These are phyloP conservation scores for Heimioporus sp. DNA, from an alignment of 768 basidiomycete species.

Conservation along the genomic window DNA sequence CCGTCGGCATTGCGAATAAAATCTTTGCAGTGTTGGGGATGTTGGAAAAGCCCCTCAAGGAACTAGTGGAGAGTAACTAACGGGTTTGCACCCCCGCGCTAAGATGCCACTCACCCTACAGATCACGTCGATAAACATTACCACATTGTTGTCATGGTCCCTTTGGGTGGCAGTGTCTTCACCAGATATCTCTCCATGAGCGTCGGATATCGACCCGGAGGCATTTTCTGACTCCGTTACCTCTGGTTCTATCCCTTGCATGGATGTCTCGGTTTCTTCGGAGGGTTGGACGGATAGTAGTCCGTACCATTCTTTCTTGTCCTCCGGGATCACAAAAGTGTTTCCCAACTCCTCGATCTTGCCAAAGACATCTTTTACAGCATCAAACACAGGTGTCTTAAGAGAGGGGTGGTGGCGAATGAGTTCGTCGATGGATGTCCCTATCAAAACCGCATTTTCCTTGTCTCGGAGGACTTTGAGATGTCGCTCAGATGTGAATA, in stretches of 20 bases:
- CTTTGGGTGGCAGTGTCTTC: slow-evolving; percentile 41
- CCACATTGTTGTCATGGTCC: slow-evolving; percentile 70
- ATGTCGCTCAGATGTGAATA: slow-evolving; percentile 84
- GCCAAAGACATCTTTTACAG: slow-evolving; percentile 65
- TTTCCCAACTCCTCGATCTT: slow-evolving; percentile 76
- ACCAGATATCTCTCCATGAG: slow-evolving; percentile 11
- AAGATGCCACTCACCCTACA: slow-evolving; percentile 56
- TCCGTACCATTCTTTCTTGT: slow-evolving; percentile 66
- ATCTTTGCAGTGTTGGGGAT: slow-evolving; percentile 84
- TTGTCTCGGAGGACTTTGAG: slow-evolving; percentile 86
- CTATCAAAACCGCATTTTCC: slow-evolving; percentile 87
- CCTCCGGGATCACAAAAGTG: slow-evolving; percentile 51
- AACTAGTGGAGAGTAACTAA: slow-evolving; percentile 49
- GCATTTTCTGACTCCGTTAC: slow-evolving; percentile 18
- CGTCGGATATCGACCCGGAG: slow-evolving; percentile 16
- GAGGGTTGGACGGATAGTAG: slow-evolving; percentile 36
- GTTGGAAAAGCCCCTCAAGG: slow-evolving; percentile 92
- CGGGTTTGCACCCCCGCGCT: neutral
- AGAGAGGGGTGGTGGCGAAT: slow-evolving; percentile 92
- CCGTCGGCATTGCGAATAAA: slow-evolving; percentile 78
- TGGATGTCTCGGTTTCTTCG: slow-evolving; percentile 38
- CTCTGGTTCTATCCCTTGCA: slow-evolving; percentile 44
- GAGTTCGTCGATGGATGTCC: slow-evolving; percentile 91
- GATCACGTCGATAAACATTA: slow-evolving; percentile 77
- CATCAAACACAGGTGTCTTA: slow-evolving; percentile 75